These are phyloP conservation scores for Sechiopsis laciniata DNA, from an alignment of 306 rosid genomes.

Conservation along the genomic window DNA sequence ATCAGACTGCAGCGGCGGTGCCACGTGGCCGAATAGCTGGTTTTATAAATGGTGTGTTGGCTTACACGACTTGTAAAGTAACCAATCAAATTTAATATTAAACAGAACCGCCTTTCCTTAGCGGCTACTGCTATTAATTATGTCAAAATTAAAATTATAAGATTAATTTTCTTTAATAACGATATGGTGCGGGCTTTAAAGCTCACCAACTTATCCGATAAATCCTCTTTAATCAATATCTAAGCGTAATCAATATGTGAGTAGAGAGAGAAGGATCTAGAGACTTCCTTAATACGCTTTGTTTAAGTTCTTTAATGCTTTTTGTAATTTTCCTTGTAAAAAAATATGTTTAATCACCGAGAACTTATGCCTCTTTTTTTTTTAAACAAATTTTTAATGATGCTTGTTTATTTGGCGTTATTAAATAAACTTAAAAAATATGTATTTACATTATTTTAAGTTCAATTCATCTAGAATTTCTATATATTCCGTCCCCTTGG, in stretches of 20 bases:
- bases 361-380: not conserved
- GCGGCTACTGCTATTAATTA: not conserved
- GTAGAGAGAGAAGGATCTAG: no score
- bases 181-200: not conserved
- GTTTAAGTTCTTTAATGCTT: no score
- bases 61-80: conserved; percentile 28
- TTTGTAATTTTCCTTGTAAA: no score
- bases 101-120: not conserved
- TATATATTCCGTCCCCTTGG: no score
- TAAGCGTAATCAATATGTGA: no score
- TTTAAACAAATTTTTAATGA: not conserved
- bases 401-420: no score
- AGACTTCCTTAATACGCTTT: no score
- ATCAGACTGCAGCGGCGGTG: conserved; percentile 26
- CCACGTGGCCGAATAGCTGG: conserved; percentile 25
- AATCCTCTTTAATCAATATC: not conserved
- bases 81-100: not conserved
- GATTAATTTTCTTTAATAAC: not conserved
- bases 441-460: no score
- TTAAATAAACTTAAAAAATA: no score
- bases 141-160: not conserved
- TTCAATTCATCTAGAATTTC: no score
- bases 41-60: conserved; percentile 25
- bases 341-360: not conserved
- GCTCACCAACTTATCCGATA: not conserved